Evolutionary conservation across 768 basidiomycete species (phyloP), one percentile per base, ranked within the genome.

Genomic region (Chalciporus pseudorubinellus): DNA sequence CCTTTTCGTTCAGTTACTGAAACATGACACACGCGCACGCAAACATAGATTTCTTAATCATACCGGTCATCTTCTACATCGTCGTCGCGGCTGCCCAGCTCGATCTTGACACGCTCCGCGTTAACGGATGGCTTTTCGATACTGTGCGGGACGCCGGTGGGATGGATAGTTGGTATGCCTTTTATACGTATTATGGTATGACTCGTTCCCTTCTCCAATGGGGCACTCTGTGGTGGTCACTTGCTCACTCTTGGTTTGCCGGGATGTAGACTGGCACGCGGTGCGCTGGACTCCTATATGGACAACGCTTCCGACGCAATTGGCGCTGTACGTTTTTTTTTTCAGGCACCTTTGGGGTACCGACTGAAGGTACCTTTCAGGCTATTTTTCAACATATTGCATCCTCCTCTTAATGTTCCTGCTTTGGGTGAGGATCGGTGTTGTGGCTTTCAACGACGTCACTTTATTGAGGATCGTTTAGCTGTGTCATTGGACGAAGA

Each of bases 401-500:
- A 93, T 63, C 85, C 92, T 36, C 89, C 89, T 45, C 66, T 93
- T 43, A 93, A 97, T 59, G 89, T 97, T 9, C 95, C 95, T 7
- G 90, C 93, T 7, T 73, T 98, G 12, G 85, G 92, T 82, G 63
- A 50, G 80, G 46, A 7, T 34, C 13, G 7, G 21, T 8, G 16
- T 8, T 16, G 31, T 38, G 19, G 4, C 20, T 51, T 47, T 31
- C 21, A 6, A 0, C 1, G 10, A n/a, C 8, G 13, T 43, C 12
- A 7, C 9, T 20, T 26, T n/a, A 31, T 39, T 28, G 41, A 52
- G n/a, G 33, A 20, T 45, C 28, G 14, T 34, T 28, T 40, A 89
- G 90, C 90, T 44, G 89, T 99, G 13, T 95, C 93, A 13, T 75
- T 99, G 24, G 80, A 89, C 56, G 84, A 87, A 60, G 94, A 98